Evolutionary conservation across 2,329 filamentous ascomycete genomes (phyloP), one percentile per base, ranked within the genome.

Genomic region (Claviceps lovelessii): DNA sequence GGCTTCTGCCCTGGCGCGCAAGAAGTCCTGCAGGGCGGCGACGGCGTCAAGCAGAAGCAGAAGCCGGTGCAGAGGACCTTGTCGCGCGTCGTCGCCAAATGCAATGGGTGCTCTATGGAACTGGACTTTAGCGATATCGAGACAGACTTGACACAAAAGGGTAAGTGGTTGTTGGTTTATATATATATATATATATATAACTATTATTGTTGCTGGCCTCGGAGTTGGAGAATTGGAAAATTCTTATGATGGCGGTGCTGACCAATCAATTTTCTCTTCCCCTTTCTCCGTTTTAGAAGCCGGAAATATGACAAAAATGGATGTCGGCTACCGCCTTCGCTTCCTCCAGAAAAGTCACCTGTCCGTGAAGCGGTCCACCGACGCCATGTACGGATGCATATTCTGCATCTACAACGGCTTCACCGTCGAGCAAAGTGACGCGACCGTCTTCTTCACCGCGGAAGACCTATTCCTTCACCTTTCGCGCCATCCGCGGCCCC

Each of bases 311-410:
- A 68, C 67, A 5, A 70, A 73, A 11, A 68, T 67, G 42, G 70
- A 68, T 10, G 68, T 81, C 44, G 67, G 68, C 4, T 81, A 77
- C 59, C 75, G 78, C 9, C 60, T 79, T 2, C 74, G 78, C 1
- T 76, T 80, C 57, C 70, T 81, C 4, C 76, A 77, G 59, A 81
- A 81, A 62, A 74, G 73, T 54, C 78, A 81, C 59, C 55, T 81
- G 4, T 63, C 72, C 0, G 73, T 76, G 5, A 72, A 72, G 54
- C 68, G 73, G 8, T 67, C 74, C n/a, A 76, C 79, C 46, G 77
- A 80, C 57, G 69, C 75, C 53, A 61, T 78, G 46, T 81, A 78
- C 60, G 77, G 68, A 4, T 81, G 78, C 57, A 58, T 78, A 1
- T 80, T 81, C 61, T 81, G 78, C 61, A 66, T 78, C 7, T 69